phyloP scores from a whole-genome alignment of 768 basidiomycete species.

The Vararia minispora region DNA sequence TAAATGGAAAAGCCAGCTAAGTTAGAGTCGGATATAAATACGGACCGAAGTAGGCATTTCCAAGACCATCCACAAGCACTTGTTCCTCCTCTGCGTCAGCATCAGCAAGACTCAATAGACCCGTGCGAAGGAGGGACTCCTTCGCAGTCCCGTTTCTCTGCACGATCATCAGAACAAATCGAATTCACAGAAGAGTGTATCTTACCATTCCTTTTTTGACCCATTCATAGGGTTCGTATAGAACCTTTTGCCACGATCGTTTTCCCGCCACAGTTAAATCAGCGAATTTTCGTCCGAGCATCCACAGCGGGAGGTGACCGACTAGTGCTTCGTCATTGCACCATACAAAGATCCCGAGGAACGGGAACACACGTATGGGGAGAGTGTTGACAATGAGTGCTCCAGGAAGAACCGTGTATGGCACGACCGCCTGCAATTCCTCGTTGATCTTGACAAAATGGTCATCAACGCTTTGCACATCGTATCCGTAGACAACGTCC shows the following conservation, averaged over 20 bases:
- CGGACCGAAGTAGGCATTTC: slow-evolving; percentile 2
- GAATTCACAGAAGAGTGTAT: no score
- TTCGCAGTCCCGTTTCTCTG: slow-evolving; percentile 3
- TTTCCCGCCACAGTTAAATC: no score
- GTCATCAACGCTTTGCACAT: not conserved
- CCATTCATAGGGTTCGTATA: not conserved
- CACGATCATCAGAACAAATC: no score
- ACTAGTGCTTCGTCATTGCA: no score
- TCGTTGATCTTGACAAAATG: not conserved
- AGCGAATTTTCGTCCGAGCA: no score
- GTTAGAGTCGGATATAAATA: not conserved
- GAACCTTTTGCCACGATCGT: not conserved
- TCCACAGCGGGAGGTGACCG: no score
- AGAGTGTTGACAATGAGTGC: slow-evolving; percentile 7
- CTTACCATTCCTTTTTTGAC: slow-evolving; percentile 7
- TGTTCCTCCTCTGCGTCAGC: not conserved
- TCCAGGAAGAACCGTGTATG: not conserved
- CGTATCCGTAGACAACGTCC: not conserved
- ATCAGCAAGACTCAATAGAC: not conserved
- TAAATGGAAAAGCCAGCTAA: no score
- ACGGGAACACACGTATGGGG: slow-evolving; percentile 6
- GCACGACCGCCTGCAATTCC: not conserved
- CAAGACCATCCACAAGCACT: not conserved
- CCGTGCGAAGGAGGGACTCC: slow-evolving; percentile 1
- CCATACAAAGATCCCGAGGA: no score